phyloP scores from a whole-genome alignment of 345 rosid species.

The Mercurialis annua region DNA sequence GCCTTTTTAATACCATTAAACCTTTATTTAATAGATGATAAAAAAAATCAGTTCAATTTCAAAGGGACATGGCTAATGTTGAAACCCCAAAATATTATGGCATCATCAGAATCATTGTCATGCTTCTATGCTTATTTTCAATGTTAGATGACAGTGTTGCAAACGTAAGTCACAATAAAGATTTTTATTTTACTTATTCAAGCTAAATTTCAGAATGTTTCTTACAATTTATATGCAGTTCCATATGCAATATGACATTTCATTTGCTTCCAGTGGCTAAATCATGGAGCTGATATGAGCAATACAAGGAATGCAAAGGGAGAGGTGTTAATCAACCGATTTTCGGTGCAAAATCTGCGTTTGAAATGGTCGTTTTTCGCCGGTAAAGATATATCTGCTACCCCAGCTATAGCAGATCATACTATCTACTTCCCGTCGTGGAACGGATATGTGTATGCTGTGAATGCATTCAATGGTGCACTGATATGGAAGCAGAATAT shows the following conservation, averaged over 20 bases:
- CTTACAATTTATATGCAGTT: neutral
- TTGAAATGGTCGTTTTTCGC: slow-evolving; percentile 45
- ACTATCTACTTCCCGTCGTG: slow-evolving; percentile 49
- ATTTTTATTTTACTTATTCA: neutral
- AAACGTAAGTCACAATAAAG: too few relatives aligned
- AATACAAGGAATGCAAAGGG: slow-evolving; percentile 35
- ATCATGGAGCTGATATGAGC: slow-evolving; percentile 35
- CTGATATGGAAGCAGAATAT: slow-evolving; percentile 49
- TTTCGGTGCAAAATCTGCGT: too few relatives aligned
- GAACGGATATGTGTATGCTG: slow-evolving; percentile 53
- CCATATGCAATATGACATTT: neutral
- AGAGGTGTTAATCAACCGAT: slow-evolving; percentile 30
- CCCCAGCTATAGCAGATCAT: slow-evolving; percentile 42
- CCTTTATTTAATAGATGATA: too few relatives aligned
- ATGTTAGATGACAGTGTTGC: neutral
- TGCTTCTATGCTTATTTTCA: too few relatives aligned
- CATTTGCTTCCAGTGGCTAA: slow-evolving; percentile 42
- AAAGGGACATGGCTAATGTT: too few relatives aligned
- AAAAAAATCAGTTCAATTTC: too few relatives aligned
- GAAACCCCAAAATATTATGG: too few relatives aligned
- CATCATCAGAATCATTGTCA: too few relatives aligned
- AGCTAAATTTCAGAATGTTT: too few relatives aligned
- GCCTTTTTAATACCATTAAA: too few relatives aligned
- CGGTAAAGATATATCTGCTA: slow-evolving; percentile 46
- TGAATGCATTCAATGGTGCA: slow-evolving; percentile 38